A percentile compares a stretch with the other conserved stretches of the same genome.
These are phyloP conservation scores for Thielaviopsis populi DNA, from an alignment of 2,329 filamentous ascomycete species.

Conservation along the genomic window DNA sequence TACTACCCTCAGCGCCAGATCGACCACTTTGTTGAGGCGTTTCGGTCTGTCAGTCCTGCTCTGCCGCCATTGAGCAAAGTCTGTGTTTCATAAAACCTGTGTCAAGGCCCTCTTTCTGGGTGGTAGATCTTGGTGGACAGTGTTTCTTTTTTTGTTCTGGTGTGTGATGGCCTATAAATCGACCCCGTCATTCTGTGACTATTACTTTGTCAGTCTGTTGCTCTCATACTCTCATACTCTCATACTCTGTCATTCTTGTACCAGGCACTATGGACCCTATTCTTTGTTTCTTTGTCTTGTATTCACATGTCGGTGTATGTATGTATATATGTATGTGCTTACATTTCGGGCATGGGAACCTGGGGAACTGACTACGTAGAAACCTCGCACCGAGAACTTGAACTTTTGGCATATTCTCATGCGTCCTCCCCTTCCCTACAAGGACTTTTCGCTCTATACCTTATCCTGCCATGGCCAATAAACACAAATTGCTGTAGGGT, in stretches of 20 bases:
- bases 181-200: too few species aligned
- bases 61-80: background rate
- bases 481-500: background rate
- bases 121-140: background rate
- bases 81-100: slow-evolving; percentile 1
- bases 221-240: background rate
- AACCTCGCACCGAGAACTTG: background rate
- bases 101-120: background rate
- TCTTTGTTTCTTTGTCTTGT: background rate
- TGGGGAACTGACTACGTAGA: background rate
- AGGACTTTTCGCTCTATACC: background rate
- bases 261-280: too few species aligned
- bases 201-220: background rate
- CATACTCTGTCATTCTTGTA: background rate
- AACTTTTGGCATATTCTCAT: background rate
- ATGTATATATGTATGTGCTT: too few species aligned
- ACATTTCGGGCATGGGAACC: background rate
- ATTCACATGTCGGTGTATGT: background rate
- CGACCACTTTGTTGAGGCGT: background rate
- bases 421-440: background rate
- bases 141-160: background rate
- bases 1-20: background rate
- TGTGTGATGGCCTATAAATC: background rate
- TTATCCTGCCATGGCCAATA: background rate
- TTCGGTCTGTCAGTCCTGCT: background rate